A percentile compares a stretch with the other conserved stretches of the same genome.
Evolutionary conservation across 352 stramenopile genomes (phyloP).

Genomic region (Aphanomyces cochlioides): DNA sequence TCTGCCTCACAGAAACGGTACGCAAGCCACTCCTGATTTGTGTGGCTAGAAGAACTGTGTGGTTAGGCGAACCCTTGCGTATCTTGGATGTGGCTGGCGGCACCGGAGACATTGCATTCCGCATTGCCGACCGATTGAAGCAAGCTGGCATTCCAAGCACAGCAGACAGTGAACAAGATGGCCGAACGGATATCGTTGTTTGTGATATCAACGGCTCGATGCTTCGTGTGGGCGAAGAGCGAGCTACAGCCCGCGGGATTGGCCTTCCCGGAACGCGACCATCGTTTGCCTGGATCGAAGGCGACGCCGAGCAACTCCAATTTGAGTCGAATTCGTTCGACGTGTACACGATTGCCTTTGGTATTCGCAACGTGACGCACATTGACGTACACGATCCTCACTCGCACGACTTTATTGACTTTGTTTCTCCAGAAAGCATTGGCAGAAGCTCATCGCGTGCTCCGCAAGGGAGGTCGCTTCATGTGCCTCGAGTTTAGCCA

Average conservation of each 20-base stretch:
- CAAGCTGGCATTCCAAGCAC: constrained; percentile 31
- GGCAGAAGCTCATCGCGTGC: constrained; percentile 91
- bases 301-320: constrained; percentile 94
- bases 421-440: constrained; percentile 64
- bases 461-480: constrained; percentile 95
- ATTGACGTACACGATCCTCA: constrained; percentile 60
- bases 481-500: constrained; percentile 98
- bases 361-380: constrained; percentile 98
- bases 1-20: constrained; percentile 34
- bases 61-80: constrained; percentile 45
- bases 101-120: constrained; percentile 98
- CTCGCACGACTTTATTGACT: neutral
- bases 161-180: constrained; percentile 31
- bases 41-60: neutral
- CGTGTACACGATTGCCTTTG: constrained; percentile 99
- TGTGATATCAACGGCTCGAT: constrained; percentile 99
- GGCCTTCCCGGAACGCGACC: constrained; percentile 47
- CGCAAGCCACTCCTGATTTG: neutral
- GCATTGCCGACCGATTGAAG: constrained; percentile 82
- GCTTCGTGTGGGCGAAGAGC: constrained; percentile 92
- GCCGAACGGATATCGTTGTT: constrained; percentile 88
- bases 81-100: constrained; percentile 97
- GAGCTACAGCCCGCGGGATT: constrained; percentile 63
- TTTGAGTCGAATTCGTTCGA: constrained; percentile 97
- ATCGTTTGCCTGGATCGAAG: constrained; percentile 89